Evolutionary conservation across 495 filamentous ascomycete species (phyloP).

Genomic region (Penicillium egyptiacum): DNA sequence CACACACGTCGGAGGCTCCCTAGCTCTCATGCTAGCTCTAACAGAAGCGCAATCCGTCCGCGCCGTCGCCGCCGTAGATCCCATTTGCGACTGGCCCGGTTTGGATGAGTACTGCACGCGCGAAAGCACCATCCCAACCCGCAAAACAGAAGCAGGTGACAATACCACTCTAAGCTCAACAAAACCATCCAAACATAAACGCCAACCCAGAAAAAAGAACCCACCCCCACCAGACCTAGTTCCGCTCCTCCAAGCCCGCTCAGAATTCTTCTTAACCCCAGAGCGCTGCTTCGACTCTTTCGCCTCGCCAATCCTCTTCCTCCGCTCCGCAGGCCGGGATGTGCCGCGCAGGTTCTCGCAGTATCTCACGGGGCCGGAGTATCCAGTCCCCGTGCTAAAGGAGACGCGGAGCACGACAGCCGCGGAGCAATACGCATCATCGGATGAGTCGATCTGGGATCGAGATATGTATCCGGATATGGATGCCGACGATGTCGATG

Average conservation of each 20-base stretch:
- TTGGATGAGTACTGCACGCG: conserved; percentile 40
- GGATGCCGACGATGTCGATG: conserved; percentile 6
- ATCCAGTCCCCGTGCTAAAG: conserved; percentile 36
- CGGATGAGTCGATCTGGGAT: conserved; percentile 5
- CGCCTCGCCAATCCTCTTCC: conserved; percentile 59
- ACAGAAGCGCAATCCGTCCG: conserved; percentile 52
- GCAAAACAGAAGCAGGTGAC: neutral
- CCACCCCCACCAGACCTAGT: conserved; percentile 35
- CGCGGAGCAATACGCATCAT: neutral
- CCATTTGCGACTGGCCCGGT: conserved; percentile 44
- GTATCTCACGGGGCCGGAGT: conserved; percentile 38
- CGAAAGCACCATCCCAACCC: neutral
- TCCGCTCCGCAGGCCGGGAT: conserved; percentile 49
- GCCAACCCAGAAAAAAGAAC: conserved; percentile 12
- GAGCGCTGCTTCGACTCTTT: conserved; percentile 58
- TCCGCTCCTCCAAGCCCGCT: conserved; percentile 39
- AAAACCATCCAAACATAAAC: conserved; percentile 10
- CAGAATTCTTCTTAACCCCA: conserved; percentile 45
- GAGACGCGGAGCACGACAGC: conserved; percentile 2
- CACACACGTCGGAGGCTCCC: conserved; percentile 54
- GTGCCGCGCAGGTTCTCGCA: conserved; percentile 36
- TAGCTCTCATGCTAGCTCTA: conserved; percentile 58
- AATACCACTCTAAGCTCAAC: neutral
- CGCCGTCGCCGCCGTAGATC: conserved; percentile 37
- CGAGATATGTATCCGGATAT: conserved; percentile 10